phyloP scores from a whole-genome alignment of 129 eudicot species.

The Dittrichia graveolens region DNA sequence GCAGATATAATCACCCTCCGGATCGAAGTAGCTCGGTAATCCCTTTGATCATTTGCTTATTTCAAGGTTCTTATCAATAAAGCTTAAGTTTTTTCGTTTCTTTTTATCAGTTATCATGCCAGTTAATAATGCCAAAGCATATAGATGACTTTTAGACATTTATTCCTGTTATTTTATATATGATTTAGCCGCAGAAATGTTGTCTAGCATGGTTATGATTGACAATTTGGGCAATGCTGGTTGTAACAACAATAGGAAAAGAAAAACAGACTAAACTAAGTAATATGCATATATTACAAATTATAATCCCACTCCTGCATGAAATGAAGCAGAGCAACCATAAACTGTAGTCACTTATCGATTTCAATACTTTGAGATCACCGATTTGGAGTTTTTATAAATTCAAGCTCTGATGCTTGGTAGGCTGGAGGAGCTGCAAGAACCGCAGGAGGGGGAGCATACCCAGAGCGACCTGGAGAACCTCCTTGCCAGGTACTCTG shows the following conservation, averaged over 20 bases:
- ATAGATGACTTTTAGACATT: no score
- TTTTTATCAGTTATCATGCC: conserved; percentile 4
- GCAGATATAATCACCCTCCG: conserved; percentile 90
- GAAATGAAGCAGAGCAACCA: conserved; percentile 16
- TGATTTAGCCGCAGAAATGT: no score
- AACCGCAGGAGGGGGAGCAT: conserved; percentile 54
- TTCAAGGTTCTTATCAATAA: not conserved
- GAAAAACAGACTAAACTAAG: conserved; percentile 8
- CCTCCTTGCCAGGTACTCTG: conserved; percentile 80
- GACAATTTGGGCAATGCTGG: not conserved
- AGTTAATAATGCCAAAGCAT: not conserved
- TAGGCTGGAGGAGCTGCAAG: conserved; percentile 61
- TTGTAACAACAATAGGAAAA: not conserved
- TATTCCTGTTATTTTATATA: no score
- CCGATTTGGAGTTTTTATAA: not conserved
- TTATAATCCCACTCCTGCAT: not conserved
- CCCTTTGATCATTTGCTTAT: conserved; percentile 11
- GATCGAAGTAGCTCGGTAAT: conserved; percentile 71
- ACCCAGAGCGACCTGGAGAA: conserved; percentile 90
- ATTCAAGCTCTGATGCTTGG: conserved; percentile 14
- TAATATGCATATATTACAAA: not conserved
- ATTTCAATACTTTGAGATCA: not conserved
- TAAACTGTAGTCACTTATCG: not conserved
- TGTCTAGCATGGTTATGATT: not conserved
- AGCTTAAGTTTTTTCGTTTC: not conserved